Evolutionary conservation across 2,329 filamentous ascomycete genomes (phyloP), one percentile per base, ranked within the genome.

Genomic region (Aureobasidium sp.): DNA sequence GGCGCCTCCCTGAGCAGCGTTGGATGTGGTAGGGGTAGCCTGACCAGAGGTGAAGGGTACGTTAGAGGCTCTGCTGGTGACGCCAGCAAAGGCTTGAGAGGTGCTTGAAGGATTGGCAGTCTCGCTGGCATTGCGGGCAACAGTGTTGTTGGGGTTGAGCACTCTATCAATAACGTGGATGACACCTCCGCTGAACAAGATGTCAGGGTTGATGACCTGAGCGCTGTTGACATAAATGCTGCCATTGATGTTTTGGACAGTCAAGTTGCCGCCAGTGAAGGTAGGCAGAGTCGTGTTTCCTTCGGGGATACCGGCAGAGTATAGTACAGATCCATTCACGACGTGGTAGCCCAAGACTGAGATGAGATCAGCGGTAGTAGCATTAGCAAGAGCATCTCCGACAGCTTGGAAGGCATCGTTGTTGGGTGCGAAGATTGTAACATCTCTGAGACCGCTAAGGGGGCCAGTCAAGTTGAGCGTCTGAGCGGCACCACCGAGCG

Each of bases 361-460:
- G 2, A 81, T 75, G 2, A 91, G 79, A 18, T 87, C 75, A 6
- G 82, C 75, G 0, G 76, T 73, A 29, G 80, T 81, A 36, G 90
- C 75, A 66, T 82, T 82, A 33, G 76, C 74, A 15, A 88, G 73
- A 3, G 84, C 78, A 58, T 82, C 87, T 65, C 85, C 87, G 50
- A 91, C 86, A 31, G 79, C 76, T 40, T 84, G 79, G 78, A 92
- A 89, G 16, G 89, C 89, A 2, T 79, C 79, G 74, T 91, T 89
- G 72, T 79, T 83, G 2, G 90, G 90, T 0, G 86, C 88, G 69
- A 93, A 92, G 68, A 92, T 81, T 64, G 90, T 92, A 43, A 92
- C 69, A 71, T 89, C 81, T 33, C 72, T 70, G 11, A 78, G 72
- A 16, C 67, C 69, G 67, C 82, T 76, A 38, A 89, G 73, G 23